Evolutionary conservation across 257 asterid genomes (phyloP).

Genomic region (Mentha longifolia): DNA sequence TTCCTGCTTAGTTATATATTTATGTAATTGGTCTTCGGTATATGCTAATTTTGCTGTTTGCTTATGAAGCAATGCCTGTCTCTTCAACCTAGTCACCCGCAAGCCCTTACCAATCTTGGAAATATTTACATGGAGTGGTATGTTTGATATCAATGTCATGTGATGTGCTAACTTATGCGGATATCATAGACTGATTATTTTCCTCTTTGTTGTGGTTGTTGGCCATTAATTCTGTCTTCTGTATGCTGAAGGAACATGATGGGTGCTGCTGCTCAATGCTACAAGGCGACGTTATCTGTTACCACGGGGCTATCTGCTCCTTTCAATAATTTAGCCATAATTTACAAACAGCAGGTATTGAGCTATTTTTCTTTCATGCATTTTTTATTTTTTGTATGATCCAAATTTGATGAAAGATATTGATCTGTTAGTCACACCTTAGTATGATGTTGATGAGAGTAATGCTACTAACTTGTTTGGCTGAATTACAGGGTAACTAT

Average conservation of each 20-base stretch:
- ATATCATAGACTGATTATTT: slow-evolving; percentile 5
- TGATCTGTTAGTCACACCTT: slow-evolving; percentile 4
- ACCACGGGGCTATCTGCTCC: slow-evolving; percentile 98
- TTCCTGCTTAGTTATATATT: slow-evolving; percentile 34
- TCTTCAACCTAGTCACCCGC: slow-evolving; percentile 96
- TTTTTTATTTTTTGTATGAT: slow-evolving; percentile 6
- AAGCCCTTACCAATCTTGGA: slow-evolving; percentile 97
- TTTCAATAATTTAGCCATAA: slow-evolving; percentile 88
- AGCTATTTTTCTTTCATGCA: neutral
- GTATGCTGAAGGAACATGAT: slow-evolving; percentile 77
- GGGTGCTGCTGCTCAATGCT: slow-evolving; percentile 95
- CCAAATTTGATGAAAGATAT: neutral
- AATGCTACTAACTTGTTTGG: slow-evolving; percentile 17
- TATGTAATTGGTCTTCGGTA: slow-evolving; percentile 20
- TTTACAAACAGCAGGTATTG: slow-evolving; percentile 92
- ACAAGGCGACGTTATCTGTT: slow-evolving; percentile 87
- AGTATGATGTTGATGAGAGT: slow-evolving; percentile 4
- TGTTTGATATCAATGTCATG: slow-evolving; percentile 28
- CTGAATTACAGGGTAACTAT: slow-evolving; percentile 77
- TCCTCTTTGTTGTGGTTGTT: slow-evolving; percentile 16
- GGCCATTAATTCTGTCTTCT: slow-evolving; percentile 22
- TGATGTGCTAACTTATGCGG: slow-evolving; percentile 5
- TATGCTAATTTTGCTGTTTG: slow-evolving; percentile 34
- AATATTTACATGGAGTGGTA: slow-evolving; percentile 99
- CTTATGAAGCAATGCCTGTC: slow-evolving; percentile 86